Conservation (phyloP, 202 grass and related monocot genomes). For the Brachypodium distachyon region DNA sequence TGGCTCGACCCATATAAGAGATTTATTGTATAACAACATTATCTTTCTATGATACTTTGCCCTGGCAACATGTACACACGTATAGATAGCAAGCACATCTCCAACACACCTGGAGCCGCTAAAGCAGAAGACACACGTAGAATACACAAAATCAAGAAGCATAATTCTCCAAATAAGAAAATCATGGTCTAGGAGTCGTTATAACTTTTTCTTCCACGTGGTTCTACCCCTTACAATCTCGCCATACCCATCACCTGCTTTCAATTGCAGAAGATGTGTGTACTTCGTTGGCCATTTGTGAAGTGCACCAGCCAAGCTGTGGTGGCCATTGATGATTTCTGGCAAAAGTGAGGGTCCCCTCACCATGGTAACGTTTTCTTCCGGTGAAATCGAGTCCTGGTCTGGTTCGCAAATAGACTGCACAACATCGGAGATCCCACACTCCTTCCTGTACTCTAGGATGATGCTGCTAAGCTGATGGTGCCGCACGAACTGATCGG, state of each 20-base stretch:
- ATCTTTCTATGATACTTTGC: too few species aligned
- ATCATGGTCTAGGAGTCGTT: neutral
- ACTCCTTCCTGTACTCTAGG: slow-evolving; percentile 52
- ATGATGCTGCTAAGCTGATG: slow-evolving; percentile 40
- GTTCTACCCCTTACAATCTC: slow-evolving; percentile 69
- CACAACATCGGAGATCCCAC: slow-evolving; percentile 47
- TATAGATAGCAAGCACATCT: too few species aligned
- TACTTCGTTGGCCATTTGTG: slow-evolving; percentile 47
- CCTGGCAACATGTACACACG: too few species aligned
- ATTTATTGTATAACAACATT: too few species aligned
- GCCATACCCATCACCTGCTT: slow-evolving; percentile 24
- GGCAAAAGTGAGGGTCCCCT: slow-evolving; percentile 26
- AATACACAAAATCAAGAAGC: neutral
- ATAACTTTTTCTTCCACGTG: slow-evolving; percentile 46
- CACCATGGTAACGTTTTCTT: slow-evolving; percentile 29
- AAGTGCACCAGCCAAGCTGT: slow-evolving; percentile 22
- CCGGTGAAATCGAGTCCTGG: neutral
- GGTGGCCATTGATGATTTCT: slow-evolving; percentile 33
- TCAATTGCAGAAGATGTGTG: slow-evolving; percentile 50
- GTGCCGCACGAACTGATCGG: slow-evolving; percentile 40
- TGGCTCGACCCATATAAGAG: too few species aligned
- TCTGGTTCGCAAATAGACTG: slow-evolving; percentile 53
- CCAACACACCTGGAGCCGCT: too few species aligned
- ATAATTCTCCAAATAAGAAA: neutral
- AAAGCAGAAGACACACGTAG: too few species aligned